Conservation (phyloP, 1,139 yeast species). For the Suhomyces guaymorum region DNA sequence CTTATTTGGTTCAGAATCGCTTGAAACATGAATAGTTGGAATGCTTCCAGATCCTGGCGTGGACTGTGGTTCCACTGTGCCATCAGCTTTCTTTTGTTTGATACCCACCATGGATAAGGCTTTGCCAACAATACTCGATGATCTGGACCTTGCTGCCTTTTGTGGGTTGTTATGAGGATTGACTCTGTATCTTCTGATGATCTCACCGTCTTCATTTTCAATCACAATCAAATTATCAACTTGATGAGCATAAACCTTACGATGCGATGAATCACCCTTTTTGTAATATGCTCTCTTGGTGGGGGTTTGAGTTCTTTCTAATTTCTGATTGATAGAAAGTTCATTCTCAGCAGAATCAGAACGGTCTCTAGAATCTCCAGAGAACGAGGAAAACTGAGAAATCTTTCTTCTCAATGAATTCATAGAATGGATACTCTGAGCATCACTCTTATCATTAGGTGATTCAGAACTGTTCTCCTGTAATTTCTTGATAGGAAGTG, state of each 20-base stretch:
- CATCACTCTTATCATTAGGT: conserved; percentile 13
- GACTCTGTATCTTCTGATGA: conserved; percentile 76
- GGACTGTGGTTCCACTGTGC: not conserved
- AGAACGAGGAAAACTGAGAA: conserved; percentile 31
- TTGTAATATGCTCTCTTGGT: conserved; percentile 26
- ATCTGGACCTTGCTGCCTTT: conserved; percentile 25
- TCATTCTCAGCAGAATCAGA: conserved; percentile 1
- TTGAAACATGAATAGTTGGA: conserved; percentile 3
- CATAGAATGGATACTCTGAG: conserved; percentile 43
- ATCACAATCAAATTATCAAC: conserved; percentile 72
- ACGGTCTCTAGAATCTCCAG: conserved; percentile 10
- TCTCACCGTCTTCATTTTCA: conserved; percentile 91
- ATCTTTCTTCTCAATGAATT: conserved; percentile 40
- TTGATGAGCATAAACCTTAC: conserved; percentile 47
- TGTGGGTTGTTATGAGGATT: conserved; percentile 46
- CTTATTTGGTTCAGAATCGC: not conserved
- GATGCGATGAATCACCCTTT: conserved; percentile 33
- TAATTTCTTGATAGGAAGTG: conserved; percentile 23
- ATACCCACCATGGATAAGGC: conserved; percentile 57
- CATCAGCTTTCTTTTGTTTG: conserved; percentile 21
- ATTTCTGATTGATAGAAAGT: conserved; percentile 9
- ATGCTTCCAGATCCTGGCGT: conserved; percentile 1
- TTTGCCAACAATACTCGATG: conserved; percentile 38
- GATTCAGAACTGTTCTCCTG: not conserved
- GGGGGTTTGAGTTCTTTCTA: conserved; percentile 18